Evolutionary conservation across 2,329 filamentous ascomycete species (phyloP).

Genomic region (Exophiala lecanii-corni): DNA sequence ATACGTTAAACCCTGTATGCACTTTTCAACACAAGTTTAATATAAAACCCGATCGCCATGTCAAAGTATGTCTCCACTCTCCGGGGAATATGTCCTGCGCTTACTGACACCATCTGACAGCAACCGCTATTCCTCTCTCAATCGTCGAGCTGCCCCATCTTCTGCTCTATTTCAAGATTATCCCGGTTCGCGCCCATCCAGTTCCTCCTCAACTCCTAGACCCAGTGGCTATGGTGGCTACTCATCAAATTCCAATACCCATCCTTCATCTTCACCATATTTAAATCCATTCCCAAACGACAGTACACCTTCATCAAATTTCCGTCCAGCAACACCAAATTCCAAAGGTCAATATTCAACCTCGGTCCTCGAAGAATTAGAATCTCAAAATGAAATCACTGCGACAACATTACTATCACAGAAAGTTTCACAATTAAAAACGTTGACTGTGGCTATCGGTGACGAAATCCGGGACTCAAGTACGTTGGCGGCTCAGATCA

Average conservation of each 20-base stretch:
- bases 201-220: conserved; percentile 18
- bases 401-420: conserved; percentile 34
- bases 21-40: too few relatives aligned
- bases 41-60: conserved; percentile 7
- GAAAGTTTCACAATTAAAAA: conserved; percentile 27
- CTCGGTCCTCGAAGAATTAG: conserved; percentile 84
- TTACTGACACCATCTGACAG: conserved; percentile 3
- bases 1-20: too few relatives aligned
- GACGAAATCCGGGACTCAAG: conserved; percentile 91
- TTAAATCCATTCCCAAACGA: conserved; percentile 10
- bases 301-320: conserved; percentile 6
- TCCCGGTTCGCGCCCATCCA: conserved; percentile 24
- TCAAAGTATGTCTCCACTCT: conserved; percentile 14
- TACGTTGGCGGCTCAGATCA: conserved; percentile 88
- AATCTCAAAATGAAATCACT: conserved; percentile 91
- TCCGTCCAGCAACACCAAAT: conserved; percentile 22
- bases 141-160: conserved; percentile 59
- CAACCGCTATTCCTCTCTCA: conserved; percentile 58
- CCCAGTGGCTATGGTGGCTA: conserved; percentile 16
- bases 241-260: conserved; percentile 7
- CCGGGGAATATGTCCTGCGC: background rate
- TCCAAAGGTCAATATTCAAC: conserved; percentile 83
- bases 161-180: conserved; percentile 62
- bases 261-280: conserved; percentile 15
- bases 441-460: conserved; percentile 90